Base-by-base conservation (phyloP, 768 basidiomycete species). In the Filobasidium floriforme region DNA sequence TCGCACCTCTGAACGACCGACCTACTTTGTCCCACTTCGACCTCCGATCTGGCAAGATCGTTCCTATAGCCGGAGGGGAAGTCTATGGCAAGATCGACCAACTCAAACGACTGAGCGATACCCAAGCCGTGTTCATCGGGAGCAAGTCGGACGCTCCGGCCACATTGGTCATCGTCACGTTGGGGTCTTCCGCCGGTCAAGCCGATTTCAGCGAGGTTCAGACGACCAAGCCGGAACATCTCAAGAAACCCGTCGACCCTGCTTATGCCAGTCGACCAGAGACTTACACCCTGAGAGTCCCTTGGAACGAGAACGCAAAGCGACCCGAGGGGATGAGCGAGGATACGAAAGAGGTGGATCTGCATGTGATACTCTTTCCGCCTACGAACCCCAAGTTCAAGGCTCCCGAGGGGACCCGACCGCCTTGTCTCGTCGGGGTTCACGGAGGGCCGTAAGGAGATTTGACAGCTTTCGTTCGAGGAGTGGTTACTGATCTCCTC, bases 391-490 rank as follows among this genome's bases (percentile, higher is more conserved):
- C 87, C 0, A 73, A 79, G 0, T 89, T 86, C 69, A 71, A 76
- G 0, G 86, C 83, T 0, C 79, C 82, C 3, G 69, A 75, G 0
- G 82, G 80, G 3, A 86, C 88, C 75, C 82, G 81, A 60, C 89
- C 89, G 0, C 89, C 89, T 10, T 85, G 84, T 63, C 80, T 89
- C 9, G 79, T 89, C 14, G 70, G 81, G 41, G 82, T 83, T 5
- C 89, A 90, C 66, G 89, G 89, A 0, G 89, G 89, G 0, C 89
- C 90, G 0, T 89, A 88, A 0, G 71, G 70, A 80, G 15, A 61
- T 4, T 79, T 80, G 4, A 22, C 67, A 1, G 85, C 32, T 37
- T 37, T 37, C 32, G 32, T 9, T 9, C 32, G 32, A 37, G 9
- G 46, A 44, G 43, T 44, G 43, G 10, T 44, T 44, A 44, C 86